Evolutionary conservation across 2,329 filamentous ascomycete genomes (phyloP), one percentile per base, ranked within the genome.

Genomic region (Botrytis porri): DNA sequence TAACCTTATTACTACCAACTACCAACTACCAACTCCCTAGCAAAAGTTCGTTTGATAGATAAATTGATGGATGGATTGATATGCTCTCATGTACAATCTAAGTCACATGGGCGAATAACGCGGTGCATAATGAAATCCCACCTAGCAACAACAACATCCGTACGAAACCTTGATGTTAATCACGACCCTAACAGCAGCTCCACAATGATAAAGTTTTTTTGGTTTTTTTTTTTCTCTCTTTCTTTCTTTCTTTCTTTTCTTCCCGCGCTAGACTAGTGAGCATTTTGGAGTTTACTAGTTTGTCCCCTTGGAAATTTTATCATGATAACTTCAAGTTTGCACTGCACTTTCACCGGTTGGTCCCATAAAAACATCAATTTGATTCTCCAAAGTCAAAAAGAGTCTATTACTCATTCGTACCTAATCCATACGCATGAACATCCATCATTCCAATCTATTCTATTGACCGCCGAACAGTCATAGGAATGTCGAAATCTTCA

Each of bases 391-490:
- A 2, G 12, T 10, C 48, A 51, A 51, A 51, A 51, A 51, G 48
- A n/a, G 25, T 51, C 48, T n/a, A n/a, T 12, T 14, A 7, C 48
- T 51, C 48, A 25, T n/a, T 51, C 48, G 25, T 16, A n/a, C 48
- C 6, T 41, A 14, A 41, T 14, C 41, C 12, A 54, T 16, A 54
- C 48, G 48, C 25, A n/a, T 54, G 25, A 16, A 39, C 25, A n/a
- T 12, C 5, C 25, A n/a, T 12, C 5, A 43, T 51, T 51, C 32
- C 43, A 66, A 51, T 22, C 12, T 12, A 7, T n/a, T 22, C 12
- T 12, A n/a, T n/a, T 54, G 48, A 54, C 29, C 54, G 29, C 54
- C 66, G 54, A 43, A 70, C 57, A 63, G 57, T 70, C 67, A 70
- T 70, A 45, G 29, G 29, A 54, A 54, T n/a, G 48, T n/a, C 29